Conservation (phyloP, 2,329 filamentous ascomycete genomes). For the Boeremia lycopersici region DNA sequence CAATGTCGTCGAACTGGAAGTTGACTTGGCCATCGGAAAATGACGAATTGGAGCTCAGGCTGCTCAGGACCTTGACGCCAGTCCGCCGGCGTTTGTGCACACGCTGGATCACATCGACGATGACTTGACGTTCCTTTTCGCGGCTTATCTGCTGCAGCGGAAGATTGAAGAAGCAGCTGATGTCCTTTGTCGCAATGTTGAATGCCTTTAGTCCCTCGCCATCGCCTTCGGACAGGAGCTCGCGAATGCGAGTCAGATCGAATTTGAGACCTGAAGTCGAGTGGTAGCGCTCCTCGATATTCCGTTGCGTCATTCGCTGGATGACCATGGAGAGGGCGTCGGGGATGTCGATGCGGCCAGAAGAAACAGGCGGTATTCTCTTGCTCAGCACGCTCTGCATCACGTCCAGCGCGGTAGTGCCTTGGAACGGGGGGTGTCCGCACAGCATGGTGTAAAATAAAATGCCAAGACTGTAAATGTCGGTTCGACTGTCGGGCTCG, state of each 20-base stretch:
- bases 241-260: slow-evolving; percentile 76
- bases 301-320: slow-evolving; percentile 90
- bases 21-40: slow-evolving; percentile 58
- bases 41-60: slow-evolving; percentile 61
- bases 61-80: slow-evolving; percentile 51
- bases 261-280: slow-evolving; percentile 84
- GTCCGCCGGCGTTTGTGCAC: slow-evolving; percentile 69
- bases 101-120: slow-evolving; percentile 74
- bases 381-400: slow-evolving; percentile 87
- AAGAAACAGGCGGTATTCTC: slow-evolving; percentile 76
- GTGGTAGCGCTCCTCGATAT: slow-evolving; percentile 85
- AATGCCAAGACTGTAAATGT: slow-evolving; percentile 91
- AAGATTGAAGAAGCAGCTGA: slow-evolving; percentile 90
- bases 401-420: slow-evolving; percentile 81
- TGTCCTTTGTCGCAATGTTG: slow-evolving; percentile 79
- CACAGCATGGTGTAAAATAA: slow-evolving; percentile 78
- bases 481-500: slow-evolving; percentile 84
- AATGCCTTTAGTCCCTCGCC: slow-evolving; percentile 72
- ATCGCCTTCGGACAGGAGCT: slow-evolving; percentile 77
- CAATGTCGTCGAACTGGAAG: slow-evolving; percentile 56
- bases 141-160: slow-evolving; percentile 83
- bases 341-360: slow-evolving; percentile 80
- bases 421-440: slow-evolving; percentile 79
- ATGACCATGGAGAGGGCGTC: slow-evolving; percentile 83
- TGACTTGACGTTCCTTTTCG: slow-evolving; percentile 70